Evolutionary conservation across 2,329 filamentous ascomycete genomes (phyloP), one percentile per base, ranked within the genome.

Genomic region (Scedosporium aurantiacum): DNA sequence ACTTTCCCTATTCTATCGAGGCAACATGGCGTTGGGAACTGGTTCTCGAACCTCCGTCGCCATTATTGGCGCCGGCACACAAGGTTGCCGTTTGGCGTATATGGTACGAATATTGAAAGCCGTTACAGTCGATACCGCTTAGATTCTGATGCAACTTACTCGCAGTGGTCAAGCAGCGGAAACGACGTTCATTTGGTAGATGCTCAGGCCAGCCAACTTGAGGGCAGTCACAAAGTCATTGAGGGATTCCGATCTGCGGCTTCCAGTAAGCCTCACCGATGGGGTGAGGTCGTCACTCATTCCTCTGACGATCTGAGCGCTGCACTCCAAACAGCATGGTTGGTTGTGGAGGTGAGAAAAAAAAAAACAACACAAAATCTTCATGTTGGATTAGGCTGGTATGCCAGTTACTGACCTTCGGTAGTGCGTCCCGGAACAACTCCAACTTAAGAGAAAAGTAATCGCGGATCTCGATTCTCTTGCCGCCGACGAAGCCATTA

Each of bases 371-470:
- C 56, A 37, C 56, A 6, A 5, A 47, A 21, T 3, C 40, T 43
- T 14, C 40, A 21, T 43, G 27, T 32, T 14, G 8, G 37, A 7
- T 27, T 59, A n/a, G 40, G 21, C 7, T 45, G 18, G 41, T 3
- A 16, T 43, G 7, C 16, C 8, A 27, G 16, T 14, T 47, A 8
- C 61, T 66, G 52, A 68, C 52, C 52, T 57, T 37, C n/a, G 6
- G 7, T 43, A 78, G 76, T 78, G 76, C 61, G 70, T 79, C 6
- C 77, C 77, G 0, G 77, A 79, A 63, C 68, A 69, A 27, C 65
- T 79, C 6, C 50, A 67, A 0, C 65, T 78, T n/a, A 79, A 79
- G 63, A 71, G 67, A 55, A 65, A 69, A 2, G 67, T 76, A 4
- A 71, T 79, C 25, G 52, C 63, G 0, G 65, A 78, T 23, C 67